phyloP scores from a whole-genome alignment of 1,139 yeast genomes.

The Blastobotrys malaysiensis region DNA sequence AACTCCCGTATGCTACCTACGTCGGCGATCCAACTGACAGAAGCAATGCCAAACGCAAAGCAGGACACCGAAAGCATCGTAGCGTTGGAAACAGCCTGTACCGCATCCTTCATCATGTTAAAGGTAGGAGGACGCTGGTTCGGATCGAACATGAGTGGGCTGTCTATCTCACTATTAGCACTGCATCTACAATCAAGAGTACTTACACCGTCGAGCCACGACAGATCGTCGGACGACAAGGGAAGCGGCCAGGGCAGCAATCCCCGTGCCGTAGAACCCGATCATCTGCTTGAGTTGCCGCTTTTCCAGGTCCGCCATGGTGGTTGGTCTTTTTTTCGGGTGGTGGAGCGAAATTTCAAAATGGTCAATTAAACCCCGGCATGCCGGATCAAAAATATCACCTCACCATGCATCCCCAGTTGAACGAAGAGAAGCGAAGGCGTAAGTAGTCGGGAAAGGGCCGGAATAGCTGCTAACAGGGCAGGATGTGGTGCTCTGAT shows the following conservation, averaged over 20 bases:
- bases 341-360: not conserved
- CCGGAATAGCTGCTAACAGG: constrained; percentile 2
- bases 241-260: constrained; percentile 64
- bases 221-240: constrained; percentile 73
- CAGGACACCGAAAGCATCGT: constrained; percentile 68
- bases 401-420: constrained; percentile 16
- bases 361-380: not conserved
- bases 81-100: constrained; percentile 80
- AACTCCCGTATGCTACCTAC: constrained; percentile 65
- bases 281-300: constrained; percentile 61
- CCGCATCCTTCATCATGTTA: constrained; percentile 77
- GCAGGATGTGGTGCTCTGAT: constrained; percentile 72
- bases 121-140: constrained; percentile 83
- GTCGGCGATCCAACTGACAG: constrained; percentile 76
- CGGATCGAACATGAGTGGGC: constrained; percentile 76
- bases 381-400: constrained; percentile 27
- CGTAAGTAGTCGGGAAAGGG: constrained; percentile 6
- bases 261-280: constrained; percentile 65
- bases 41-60: constrained; percentile 66
- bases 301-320: constrained; percentile 3
- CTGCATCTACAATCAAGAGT: not conserved
- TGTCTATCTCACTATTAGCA: constrained; percentile 31
- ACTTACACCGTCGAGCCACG: constrained; percentile 59
- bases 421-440: constrained; percentile 10
- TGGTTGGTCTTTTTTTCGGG: not conserved